Percentiles rank a stretch among this genome's conserved stretches.
Evolutionary conservation across 1,284 basidiomycete species (phyloP).

Genomic region (Rhodotorula sp.): DNA sequence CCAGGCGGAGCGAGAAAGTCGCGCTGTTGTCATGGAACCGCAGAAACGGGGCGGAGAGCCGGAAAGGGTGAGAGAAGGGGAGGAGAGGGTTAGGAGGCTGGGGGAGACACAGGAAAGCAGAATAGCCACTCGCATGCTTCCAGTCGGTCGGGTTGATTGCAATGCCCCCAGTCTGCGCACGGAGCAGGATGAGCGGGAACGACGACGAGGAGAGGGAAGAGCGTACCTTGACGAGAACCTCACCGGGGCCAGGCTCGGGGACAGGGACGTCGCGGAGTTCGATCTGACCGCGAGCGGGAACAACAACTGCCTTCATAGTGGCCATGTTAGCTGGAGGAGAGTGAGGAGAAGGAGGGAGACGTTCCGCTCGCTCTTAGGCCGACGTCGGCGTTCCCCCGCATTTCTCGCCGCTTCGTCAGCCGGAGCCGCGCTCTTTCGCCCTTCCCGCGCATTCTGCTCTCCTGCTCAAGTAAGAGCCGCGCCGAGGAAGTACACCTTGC

Average conservation of each 20-base stretch:
- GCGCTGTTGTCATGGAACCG: constrained; percentile 2
- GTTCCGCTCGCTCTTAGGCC: not conserved
- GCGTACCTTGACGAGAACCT: constrained; percentile 34
- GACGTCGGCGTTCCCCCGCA: not conserved
- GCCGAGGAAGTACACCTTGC: too few relatives aligned
- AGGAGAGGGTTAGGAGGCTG: not conserved
- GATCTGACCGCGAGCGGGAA: constrained; percentile 14
- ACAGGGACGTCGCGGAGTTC: constrained; percentile 13
- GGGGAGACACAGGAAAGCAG: not conserved
- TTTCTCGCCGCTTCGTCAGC: too few relatives aligned
- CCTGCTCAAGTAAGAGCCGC: too few relatives aligned
- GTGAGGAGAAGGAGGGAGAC: not conserved
- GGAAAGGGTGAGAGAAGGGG: not conserved
- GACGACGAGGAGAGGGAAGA: not conserved
- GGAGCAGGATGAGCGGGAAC: not conserved
- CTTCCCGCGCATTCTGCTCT: too few relatives aligned
- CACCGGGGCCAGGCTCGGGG: constrained; percentile 4
- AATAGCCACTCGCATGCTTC: constrained; percentile 41
- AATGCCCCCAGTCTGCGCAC: constrained; percentile 29
- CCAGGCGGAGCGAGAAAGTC: constrained; percentile 45
- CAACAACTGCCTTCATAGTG: constrained; percentile 21
- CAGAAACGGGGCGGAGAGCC: not conserved
- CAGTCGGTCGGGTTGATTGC: constrained; percentile 49
- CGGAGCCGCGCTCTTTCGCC: too few relatives aligned
- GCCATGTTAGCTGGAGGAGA: not conserved